Evolutionary conservation across 257 asterid genomes (phyloP).

Genomic region (Thymus mandschuricus): DNA sequence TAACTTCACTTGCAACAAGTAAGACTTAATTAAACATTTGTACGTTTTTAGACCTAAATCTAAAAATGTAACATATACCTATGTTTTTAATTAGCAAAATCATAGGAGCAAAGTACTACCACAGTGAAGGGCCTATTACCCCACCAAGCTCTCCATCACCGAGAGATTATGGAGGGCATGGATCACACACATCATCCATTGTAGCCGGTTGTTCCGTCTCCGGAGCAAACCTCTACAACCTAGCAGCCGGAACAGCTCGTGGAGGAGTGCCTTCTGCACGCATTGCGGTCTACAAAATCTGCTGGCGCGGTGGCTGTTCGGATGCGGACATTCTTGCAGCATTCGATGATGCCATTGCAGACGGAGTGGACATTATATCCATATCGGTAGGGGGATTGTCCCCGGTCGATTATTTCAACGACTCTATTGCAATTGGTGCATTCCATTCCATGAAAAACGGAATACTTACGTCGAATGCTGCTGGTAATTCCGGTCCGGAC

Average conservation of each 20-base stretch:
- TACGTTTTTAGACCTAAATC: background rate
- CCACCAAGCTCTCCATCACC: slow-evolving; percentile 47
- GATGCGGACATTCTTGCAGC: slow-evolving; percentile 55
- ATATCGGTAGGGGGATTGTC: slow-evolving; percentile 41
- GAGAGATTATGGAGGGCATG: slow-evolving; percentile 64
- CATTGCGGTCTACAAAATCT: slow-evolving; percentile 59
- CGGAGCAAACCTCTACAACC: slow-evolving; percentile 45
- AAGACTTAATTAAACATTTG: background rate
- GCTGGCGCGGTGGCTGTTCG: slow-evolving; percentile 56
- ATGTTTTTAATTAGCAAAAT: slow-evolving; percentile 50
- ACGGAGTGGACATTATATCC: slow-evolving; percentile 48
- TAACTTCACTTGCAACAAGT: slow-evolving; percentile 61
- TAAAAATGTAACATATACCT: background rate
- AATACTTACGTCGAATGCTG: slow-evolving; percentile 46
- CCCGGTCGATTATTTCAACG: slow-evolving; percentile 38
- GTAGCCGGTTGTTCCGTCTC: slow-evolving; percentile 49
- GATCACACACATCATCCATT: slow-evolving; percentile 64
- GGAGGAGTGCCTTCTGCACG: slow-evolving; percentile 68
- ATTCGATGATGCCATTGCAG: slow-evolving; percentile 50
- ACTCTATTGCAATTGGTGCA: slow-evolving; percentile 52
- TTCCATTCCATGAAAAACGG: slow-evolving; percentile 54
- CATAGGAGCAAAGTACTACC: slow-evolving; percentile 62
- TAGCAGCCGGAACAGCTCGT: slow-evolving; percentile 55
- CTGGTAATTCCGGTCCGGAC: slow-evolving; percentile 45
- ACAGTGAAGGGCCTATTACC: slow-evolving; percentile 35